Evolutionary conservation across 2,329 filamentous ascomycete species (phyloP).

Genomic region (Hymenoscyphus fraxineus): DNA sequence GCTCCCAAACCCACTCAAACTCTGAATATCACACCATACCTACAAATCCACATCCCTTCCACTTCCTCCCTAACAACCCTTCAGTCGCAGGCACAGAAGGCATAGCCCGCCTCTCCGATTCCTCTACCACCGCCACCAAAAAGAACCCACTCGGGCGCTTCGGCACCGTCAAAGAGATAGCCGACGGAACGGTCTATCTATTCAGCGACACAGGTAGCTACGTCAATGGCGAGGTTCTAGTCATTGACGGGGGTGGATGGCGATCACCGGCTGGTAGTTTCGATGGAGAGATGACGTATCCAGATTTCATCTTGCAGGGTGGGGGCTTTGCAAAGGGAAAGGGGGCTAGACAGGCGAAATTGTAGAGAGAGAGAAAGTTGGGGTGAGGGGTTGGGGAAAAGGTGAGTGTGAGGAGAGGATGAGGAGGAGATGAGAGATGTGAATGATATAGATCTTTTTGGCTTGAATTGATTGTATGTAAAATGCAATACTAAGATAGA

Average conservation of each 20-base stretch:
- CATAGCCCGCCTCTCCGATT: slow-evolving; percentile 55
- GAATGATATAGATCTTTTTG: too few species aligned
- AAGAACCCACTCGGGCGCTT: slow-evolving; percentile 65
- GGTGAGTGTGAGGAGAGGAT: too few species aligned
- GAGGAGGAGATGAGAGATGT: too few species aligned
- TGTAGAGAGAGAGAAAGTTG: background rate
- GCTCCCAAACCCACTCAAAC: background rate
- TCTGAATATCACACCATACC: background rate
- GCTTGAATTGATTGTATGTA: too few species aligned
- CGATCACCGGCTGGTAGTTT: slow-evolving; percentile 21
- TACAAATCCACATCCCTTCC: background rate
- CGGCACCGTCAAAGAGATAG: slow-evolving; percentile 81
- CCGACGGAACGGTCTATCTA: slow-evolving; percentile 85
- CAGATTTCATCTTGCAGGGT: slow-evolving; percentile 30
- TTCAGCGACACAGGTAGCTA: slow-evolving; percentile 84
- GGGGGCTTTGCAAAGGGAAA: slow-evolving; percentile 21
- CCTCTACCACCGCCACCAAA: slow-evolving; percentile 24
- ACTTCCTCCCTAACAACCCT: background rate
- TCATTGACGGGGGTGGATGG: slow-evolving; percentile 57
- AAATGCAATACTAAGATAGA: too few species aligned
- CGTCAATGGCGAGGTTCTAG: slow-evolving; percentile 77
- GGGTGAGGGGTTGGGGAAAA: background rate
- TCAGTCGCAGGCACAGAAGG: slow-evolving; percentile 81
- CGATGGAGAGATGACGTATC: slow-evolving; percentile 26
- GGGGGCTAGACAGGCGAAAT: slow-evolving; percentile 7